Evolutionary conservation across 2,329 filamentous ascomycete species (phyloP).

Genomic region (Coccinonectria pachysandricola): DNA sequence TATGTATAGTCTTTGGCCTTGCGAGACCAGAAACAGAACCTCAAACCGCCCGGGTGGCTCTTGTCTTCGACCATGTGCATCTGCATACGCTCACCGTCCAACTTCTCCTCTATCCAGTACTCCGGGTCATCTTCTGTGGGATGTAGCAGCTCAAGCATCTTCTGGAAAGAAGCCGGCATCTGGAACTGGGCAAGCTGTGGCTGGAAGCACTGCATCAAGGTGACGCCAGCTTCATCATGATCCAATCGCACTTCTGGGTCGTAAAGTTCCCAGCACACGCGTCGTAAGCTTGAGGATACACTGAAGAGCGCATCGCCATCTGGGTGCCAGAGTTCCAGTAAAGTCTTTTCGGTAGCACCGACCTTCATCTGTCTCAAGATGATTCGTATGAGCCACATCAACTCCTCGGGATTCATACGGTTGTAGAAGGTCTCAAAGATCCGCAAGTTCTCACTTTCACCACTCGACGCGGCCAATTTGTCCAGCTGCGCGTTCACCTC

Average conservation of each 20-base stretch:
- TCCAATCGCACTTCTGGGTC: slow-evolving; percentile 64
- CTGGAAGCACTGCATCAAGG: slow-evolving; percentile 90
- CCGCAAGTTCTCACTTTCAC: slow-evolving; percentile 73
- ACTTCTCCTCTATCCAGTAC: slow-evolving; percentile 97
- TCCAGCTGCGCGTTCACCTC: slow-evolving; percentile 86
- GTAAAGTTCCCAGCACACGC: slow-evolving; percentile 89
- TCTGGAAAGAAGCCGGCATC: slow-evolving; percentile 64
- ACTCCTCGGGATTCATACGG: slow-evolving; percentile 84
- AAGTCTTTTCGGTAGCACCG: slow-evolving; percentile 76
- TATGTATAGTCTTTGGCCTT: slow-evolving; percentile 97
- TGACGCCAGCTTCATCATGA: slow-evolving; percentile 62
- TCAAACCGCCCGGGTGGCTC: slow-evolving; percentile 53
- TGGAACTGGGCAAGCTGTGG: slow-evolving; percentile 92
- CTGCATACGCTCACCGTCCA: slow-evolving; percentile 96
- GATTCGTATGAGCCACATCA: slow-evolving; percentile 92
- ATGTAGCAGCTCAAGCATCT: slow-evolving; percentile 61
- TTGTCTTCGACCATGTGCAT: slow-evolving; percentile 78
- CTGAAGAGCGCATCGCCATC: slow-evolving; percentile 73
- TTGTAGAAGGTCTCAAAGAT: slow-evolving; percentile 80
- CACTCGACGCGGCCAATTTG: slow-evolving; percentile 59
- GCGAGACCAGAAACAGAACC: slow-evolving; percentile 85
- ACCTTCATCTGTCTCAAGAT: slow-evolving; percentile 69
- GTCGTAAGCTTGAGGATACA: slow-evolving; percentile 78
- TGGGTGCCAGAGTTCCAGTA: slow-evolving; percentile 74
- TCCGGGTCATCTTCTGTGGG: slow-evolving; percentile 59